Evolutionary conservation across 2,329 filamentous ascomycete genomes (phyloP).

Genomic region (Hortaea werneckii): DNA sequence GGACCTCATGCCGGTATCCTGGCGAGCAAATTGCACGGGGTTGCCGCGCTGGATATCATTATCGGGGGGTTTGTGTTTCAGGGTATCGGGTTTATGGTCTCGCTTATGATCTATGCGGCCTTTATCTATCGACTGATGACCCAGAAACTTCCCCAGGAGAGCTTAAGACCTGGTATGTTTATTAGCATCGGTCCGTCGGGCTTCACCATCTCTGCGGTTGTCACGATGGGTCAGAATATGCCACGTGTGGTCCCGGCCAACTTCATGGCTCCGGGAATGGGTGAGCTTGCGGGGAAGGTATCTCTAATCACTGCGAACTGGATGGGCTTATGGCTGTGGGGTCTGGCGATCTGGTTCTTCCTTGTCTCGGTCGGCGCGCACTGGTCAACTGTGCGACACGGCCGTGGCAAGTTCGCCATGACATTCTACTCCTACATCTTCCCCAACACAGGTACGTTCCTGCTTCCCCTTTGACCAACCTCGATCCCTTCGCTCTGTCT

Average conservation of each 20-base stretch:
- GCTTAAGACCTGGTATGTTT: constrained; percentile 72
- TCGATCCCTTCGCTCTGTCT: not conserved
- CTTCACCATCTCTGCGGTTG: constrained; percentile 53
- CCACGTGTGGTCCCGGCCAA: constrained; percentile 38
- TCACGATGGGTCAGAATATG: constrained; percentile 47
- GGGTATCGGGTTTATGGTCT: constrained; percentile 54
- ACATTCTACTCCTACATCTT: constrained; percentile 79
- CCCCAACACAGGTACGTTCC: constrained; percentile 53
- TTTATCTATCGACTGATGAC: constrained; percentile 85
- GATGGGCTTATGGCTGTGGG: constrained; percentile 70
- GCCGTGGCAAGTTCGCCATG: constrained; percentile 66
- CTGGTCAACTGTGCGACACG: constrained; percentile 52
- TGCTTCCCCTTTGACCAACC: not conserved
- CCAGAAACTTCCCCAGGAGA: constrained; percentile 69
- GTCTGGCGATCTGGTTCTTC: constrained; percentile 75
- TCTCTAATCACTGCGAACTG: constrained; percentile 49
- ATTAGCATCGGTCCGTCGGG: constrained; percentile 70
- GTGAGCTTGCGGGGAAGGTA: constrained; percentile 45
- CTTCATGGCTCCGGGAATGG: constrained; percentile 46
- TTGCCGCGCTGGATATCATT: constrained; percentile 43
- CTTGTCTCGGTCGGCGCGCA: constrained; percentile 68
- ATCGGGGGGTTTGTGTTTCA: constrained; percentile 51
- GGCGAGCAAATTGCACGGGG: constrained; percentile 34
- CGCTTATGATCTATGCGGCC: constrained; percentile 63
- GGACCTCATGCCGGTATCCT: constrained; percentile 60